These are phyloP conservation scores for Trametopsis cervina DNA, from an alignment of 768 basidiomycete genomes.

Conservation along the genomic window DNA sequence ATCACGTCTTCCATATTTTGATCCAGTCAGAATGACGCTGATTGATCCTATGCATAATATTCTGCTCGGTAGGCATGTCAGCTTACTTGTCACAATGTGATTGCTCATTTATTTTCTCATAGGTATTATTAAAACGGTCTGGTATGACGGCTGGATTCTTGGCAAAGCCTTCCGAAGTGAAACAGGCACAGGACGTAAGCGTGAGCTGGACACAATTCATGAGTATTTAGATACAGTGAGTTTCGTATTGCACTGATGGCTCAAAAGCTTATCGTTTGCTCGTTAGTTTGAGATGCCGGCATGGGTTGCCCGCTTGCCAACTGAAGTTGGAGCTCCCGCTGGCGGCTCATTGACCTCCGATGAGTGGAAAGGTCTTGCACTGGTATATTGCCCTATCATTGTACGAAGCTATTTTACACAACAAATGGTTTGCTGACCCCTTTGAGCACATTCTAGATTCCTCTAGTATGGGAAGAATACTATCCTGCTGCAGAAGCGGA, in stretches of 20 bases:
- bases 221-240: constrained; percentile 14
- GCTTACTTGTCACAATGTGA: not conserved
- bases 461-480: constrained; percentile 13
- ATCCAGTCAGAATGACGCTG: constrained; percentile 21
- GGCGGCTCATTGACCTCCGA: constrained; percentile 21
- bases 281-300: constrained; percentile 17
- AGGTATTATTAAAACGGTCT: constrained; percentile 13
- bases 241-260: not conserved
- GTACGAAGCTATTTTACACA: constrained; percentile 4
- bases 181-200: constrained; percentile 1
- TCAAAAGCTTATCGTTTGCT: not conserved
- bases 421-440: not conserved
- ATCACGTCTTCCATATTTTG: constrained; percentile 24
- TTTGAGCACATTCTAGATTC: constrained; percentile 5
- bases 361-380: constrained; percentile 18
- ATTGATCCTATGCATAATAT: constrained; percentile 29
- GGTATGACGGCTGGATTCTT: constrained; percentile 9
- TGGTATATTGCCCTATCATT: constrained; percentile 14
- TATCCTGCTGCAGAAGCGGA: not conserved
- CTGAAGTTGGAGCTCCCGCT: constrained; percentile 18
- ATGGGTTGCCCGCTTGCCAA: constrained; percentile 17
- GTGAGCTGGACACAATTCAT: constrained; percentile 21
- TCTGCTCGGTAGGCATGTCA: constrained; percentile 13
- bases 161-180: constrained; percentile 1
- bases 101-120: not conserved